phyloP scores from a whole-genome alignment of 768 basidiomycete genomes.

The Rhizopogon rudus region DNA sequence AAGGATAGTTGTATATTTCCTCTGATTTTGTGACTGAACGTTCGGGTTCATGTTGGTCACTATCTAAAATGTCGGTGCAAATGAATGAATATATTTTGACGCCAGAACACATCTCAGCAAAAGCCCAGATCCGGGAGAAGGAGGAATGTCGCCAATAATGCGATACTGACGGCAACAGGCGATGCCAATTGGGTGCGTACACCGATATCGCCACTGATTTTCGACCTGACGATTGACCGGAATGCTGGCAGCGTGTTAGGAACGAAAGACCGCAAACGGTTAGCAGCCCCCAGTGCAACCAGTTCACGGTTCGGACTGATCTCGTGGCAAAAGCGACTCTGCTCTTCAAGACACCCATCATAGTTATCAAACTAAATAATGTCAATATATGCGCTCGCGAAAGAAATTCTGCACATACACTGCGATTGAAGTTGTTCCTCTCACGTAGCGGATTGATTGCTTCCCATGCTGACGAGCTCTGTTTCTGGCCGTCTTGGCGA shows the following conservation, averaged over 20 bases:
- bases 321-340: conserved; percentile 88
- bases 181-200: no score
- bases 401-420: conserved; percentile 6
- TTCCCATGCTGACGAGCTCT: conserved; percentile 9
- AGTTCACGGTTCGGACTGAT: conserved; percentile 94
- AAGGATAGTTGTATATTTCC: no score
- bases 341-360: conserved; percentile 90
- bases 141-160: conserved; percentile 86
- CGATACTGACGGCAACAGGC: no score
- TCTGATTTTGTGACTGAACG: no score
- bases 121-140: conserved; percentile 81
- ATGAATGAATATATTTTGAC: conserved; percentile 53
- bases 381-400: neutral
- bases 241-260: conserved; percentile 90
- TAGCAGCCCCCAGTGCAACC: conserved; percentile 83
- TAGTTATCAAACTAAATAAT: conserved; percentile 56
- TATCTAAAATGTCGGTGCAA: neutral
- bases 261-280: conserved; percentile 73
- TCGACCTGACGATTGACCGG: conserved; percentile 87
- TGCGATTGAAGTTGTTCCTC: no score
- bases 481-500: no score
- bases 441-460: conserved; percentile 56
- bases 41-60: no score
- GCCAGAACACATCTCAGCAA: conserved; percentile 84
- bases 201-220: no score